Base-by-base conservation (phyloP, 2,329 filamentous ascomycete species). In the Aspergillus arachidicola region DNA sequence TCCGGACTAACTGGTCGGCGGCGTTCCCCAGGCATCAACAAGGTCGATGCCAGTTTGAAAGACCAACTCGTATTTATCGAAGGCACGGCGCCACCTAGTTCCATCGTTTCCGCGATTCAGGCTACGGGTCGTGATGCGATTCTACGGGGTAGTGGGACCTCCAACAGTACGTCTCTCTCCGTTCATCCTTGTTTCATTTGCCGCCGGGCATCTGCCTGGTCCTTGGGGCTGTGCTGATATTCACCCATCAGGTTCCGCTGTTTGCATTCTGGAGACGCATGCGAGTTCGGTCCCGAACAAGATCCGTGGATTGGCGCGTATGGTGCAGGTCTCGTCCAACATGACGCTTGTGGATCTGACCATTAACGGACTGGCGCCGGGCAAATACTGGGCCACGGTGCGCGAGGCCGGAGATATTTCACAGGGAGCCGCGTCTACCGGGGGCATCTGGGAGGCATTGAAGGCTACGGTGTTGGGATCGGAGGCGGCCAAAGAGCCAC, bases 221-320 rank as follows among this genome's bases (percentile, higher is more conserved):
- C 21, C n/a, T 21, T 21, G 57, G 48, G 46, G 19, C 34, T n/a
- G 21, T 36, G 36, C 46, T 51, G 12, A 54, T 9, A 38, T n/a
- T n/a, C 61, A 43, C 57, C 21, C 4, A 30, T 21, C 48, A 78
- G 76, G 73, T 61, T 78, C 68, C 36, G 75, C 94, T 51, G 95
- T 99, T 50, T 97, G 94, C 80, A 98, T 99, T 73, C 87, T 99
- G 64, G 95, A 99, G 83, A 96, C 93, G 61, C 89, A 92, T 73
- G 85, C 88, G 53, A 81, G 78, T 43, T 78, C 79, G 62, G 85
- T 89, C 61, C 77, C 81, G 68, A 85, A 90, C 72, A 84, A 91
- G 71, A 93, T 99, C 58, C 88, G 92, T 69, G 95, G 95, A 32
- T 83, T 99, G 46, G 93, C 91, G 65, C 89, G 95, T 70, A 96